Conservation (phyloP, 495 filamentous ascomycete genomes). For the Recurvomyces mirabilis region DNA sequence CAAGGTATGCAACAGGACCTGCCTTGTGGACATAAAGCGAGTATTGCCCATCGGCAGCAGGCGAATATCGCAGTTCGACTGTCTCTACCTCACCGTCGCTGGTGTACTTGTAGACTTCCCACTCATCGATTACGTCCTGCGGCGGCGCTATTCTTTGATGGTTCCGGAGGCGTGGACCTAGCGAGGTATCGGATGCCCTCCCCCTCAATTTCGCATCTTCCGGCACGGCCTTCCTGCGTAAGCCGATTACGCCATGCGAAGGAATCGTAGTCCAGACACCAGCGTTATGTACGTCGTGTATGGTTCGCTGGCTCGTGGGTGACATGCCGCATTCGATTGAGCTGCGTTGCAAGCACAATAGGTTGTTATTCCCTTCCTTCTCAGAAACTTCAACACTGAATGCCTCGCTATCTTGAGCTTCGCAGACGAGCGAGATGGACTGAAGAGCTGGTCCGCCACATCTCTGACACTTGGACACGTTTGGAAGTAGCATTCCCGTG, state of each 20-base stretch:
- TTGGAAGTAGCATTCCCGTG: too few species aligned
- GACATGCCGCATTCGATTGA: constrained; percentile 27
- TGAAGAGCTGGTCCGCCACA: too few species aligned
- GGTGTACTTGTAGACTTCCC: constrained; percentile 58
- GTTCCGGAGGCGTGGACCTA: too few species aligned
- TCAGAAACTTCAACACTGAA: too few species aligned
- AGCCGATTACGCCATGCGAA: constrained; percentile 30
- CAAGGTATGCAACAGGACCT: constrained; percentile 49
- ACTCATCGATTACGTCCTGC: too few species aligned
- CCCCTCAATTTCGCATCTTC: too few species aligned
- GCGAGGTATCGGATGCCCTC: too few species aligned
- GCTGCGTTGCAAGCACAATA: constrained; percentile 11
- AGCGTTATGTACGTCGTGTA: constrained; percentile 30
- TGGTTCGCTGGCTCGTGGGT: constrained; percentile 23
- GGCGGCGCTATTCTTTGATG: too few species aligned
- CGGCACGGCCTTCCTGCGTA: constrained; percentile 23
- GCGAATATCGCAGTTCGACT: constrained; percentile 1
- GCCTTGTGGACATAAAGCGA: constrained; percentile 46
- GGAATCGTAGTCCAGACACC: constrained; percentile 36
- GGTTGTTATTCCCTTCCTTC: too few species aligned
- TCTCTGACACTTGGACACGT: too few species aligned
- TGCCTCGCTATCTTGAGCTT: too few species aligned
- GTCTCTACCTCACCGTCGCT: constrained; percentile 34
- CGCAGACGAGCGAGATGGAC: too few species aligned
- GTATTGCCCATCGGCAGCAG: constrained; percentile 27